These are phyloP conservation scores for Paraconiothyrium sp. DNA, from an alignment of 2,329 filamentous ascomycete species.

Conservation along the genomic window DNA sequence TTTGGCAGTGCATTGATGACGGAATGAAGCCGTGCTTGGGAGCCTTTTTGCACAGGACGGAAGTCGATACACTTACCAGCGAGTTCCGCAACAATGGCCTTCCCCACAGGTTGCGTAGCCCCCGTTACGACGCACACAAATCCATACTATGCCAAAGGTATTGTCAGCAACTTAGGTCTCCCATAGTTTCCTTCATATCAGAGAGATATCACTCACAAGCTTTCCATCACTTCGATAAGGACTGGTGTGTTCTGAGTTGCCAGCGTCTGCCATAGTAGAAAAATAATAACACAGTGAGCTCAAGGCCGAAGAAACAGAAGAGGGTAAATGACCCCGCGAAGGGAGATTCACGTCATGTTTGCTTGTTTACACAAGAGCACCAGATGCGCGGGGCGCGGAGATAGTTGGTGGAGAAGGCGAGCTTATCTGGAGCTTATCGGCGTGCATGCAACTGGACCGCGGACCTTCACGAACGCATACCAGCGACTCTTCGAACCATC, in stretches of 20 bases:
- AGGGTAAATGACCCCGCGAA: neutral
- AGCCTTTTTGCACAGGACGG: no score
- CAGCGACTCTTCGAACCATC: no score
- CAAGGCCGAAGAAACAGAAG: neutral
- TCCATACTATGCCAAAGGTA: conserved; percentile 59
- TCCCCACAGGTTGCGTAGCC: conserved; percentile 68
- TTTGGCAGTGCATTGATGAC: no score
- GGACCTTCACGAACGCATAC: neutral
- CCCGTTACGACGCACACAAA: conserved; percentile 73
- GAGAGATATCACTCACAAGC: conserved; percentile 54
- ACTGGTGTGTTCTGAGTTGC: conserved; percentile 62
- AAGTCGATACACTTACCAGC: conserved; percentile 55
- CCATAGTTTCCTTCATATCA: no score
- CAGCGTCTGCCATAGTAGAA: conserved; percentile 1
- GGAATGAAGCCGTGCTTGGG: no score
- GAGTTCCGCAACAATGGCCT: conserved; percentile 67
- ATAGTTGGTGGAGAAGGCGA: conserved; percentile 25
- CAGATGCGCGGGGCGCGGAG: conserved; percentile 51
- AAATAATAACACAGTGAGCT: neutral
- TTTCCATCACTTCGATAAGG: conserved; percentile 68
- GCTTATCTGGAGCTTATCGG: conserved; percentile 11
- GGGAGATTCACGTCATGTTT: conserved; percentile 50
- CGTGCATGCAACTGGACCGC: neutral
- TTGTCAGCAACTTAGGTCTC: neutral
- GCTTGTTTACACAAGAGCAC: conserved; percentile 26